Evolutionary conservation across 352 stramenopile species (phyloP).

Genomic region (Phytophthora vignae): DNA sequence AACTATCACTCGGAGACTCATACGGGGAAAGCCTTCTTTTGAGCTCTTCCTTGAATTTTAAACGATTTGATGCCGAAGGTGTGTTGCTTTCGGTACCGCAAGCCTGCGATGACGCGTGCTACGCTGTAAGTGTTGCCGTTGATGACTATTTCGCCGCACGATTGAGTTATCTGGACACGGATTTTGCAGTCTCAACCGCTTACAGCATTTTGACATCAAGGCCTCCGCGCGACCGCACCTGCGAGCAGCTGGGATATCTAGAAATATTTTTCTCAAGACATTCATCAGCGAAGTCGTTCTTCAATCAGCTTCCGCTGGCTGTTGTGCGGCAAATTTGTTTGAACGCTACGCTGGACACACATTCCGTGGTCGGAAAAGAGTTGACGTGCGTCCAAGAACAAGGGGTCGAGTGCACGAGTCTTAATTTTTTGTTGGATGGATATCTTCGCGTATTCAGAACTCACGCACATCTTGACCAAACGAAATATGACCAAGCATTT

Average conservation of each 20-base stretch:
- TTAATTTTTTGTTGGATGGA: slow-evolving; percentile 53
- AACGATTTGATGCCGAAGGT: slow-evolving; percentile 26
- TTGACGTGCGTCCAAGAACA: slow-evolving; percentile 51
- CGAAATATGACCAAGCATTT: not conserved
- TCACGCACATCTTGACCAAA: not conserved
- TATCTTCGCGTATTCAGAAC: slow-evolving; percentile 56
- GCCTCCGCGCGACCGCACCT: slow-evolving; percentile 51
- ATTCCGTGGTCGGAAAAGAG: slow-evolving; percentile 33
- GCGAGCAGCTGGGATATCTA: slow-evolving; percentile 50
- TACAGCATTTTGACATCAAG: slow-evolving; percentile 37
- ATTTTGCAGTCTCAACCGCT: slow-evolving; percentile 34
- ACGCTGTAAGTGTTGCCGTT: slow-evolving; percentile 37
- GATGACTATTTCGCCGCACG: slow-evolving; percentile 37
- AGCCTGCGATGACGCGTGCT: slow-evolving; percentile 8
- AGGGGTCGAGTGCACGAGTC: slow-evolving; percentile 31
- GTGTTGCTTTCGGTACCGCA: slow-evolving; percentile 45
- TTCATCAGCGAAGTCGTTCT: slow-evolving; percentile 48
- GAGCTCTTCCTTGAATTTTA: not conserved
- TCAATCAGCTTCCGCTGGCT: slow-evolving; percentile 41
- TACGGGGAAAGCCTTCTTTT: slow-evolving; percentile 47
- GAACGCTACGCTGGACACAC: slow-evolving; percentile 42
- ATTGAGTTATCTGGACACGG: slow-evolving; percentile 32
- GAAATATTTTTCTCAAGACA: slow-evolving; percentile 38
- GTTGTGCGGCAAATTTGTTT: slow-evolving; percentile 44
- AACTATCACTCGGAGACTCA: slow-evolving; percentile 40